Conservation (phyloP, 2,329 filamentous ascomycete species). For the Neonectria hederae region DNA sequence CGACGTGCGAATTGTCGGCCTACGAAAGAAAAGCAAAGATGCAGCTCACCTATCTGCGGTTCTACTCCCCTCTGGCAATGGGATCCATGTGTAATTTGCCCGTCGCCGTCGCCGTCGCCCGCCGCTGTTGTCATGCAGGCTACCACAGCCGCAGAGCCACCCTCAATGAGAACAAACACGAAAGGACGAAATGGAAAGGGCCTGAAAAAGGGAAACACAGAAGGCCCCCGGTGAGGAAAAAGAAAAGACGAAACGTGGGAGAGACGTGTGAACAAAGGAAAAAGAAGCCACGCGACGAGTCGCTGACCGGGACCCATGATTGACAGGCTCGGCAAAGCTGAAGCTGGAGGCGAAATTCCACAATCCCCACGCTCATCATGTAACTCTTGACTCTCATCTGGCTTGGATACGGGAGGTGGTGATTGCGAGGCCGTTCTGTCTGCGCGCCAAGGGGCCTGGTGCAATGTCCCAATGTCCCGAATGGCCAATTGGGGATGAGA, state of each 20-base stretch:
- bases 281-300: neutral
- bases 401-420: conserved; percentile 10
- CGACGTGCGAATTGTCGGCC: conserved; percentile 1
- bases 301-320: conserved; percentile 17
- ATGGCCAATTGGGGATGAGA: neutral
- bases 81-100: conserved; percentile 33
- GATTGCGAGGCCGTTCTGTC: conserved; percentile 2
- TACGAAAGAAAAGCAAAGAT: neutral
- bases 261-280: conserved; percentile 19
- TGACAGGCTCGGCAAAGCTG: conserved; percentile 21
- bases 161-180: conserved; percentile 3
- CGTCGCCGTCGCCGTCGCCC: conserved; percentile 10
- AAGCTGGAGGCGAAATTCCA: conserved; percentile 15
- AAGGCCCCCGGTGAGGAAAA: neutral
- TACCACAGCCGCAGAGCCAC: conserved; percentile 27
- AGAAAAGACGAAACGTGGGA: conserved; percentile 26
- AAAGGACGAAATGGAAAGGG: conserved; percentile 3
- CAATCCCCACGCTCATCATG: conserved; percentile 16
- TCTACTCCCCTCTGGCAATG: conserved; percentile 12
- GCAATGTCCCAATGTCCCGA: neutral
- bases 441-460: neutral
- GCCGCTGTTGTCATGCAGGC: conserved; percentile 29
- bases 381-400: conserved; percentile 2
- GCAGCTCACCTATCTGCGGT: conserved; percentile 13
- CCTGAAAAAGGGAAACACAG: conserved; percentile 21